phyloP scores from a whole-genome alignment of 2,329 filamentous ascomycete genomes.

The Nannizziopsis arthrosporioides region DNA sequence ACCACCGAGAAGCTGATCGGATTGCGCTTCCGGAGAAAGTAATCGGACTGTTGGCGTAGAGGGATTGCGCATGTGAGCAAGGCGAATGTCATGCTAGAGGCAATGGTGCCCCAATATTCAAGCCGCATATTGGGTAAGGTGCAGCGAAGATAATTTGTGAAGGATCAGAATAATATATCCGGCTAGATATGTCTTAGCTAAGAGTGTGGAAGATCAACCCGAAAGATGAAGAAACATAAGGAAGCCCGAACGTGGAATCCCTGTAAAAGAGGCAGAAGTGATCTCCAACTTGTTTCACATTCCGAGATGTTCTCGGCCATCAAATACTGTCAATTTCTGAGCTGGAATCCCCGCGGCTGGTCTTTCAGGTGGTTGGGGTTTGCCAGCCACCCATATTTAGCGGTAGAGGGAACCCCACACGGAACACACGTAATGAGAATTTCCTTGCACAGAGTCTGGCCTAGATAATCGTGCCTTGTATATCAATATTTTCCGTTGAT shows the following conservation, averaged over 20 bases:
- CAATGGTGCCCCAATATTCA: background rate
- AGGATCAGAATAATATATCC: background rate
- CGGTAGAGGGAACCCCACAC: background rate
- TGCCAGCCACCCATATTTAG: conserved; percentile 9
- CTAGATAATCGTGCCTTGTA: too few relatives aligned
- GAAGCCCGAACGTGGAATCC: too few relatives aligned
- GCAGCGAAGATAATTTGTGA: background rate
- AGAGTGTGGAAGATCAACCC: too few relatives aligned
- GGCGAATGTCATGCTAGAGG: background rate
- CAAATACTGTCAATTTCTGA: too few relatives aligned
- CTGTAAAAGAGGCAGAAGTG: too few relatives aligned
- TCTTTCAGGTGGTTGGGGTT: conserved; percentile 5
- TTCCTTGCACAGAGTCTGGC: background rate
- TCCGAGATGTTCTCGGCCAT: too few relatives aligned
- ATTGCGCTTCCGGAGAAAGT: conserved; percentile 5
- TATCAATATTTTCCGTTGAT: too few relatives aligned
- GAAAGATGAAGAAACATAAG: too few relatives aligned
- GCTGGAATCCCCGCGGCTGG: too few relatives aligned
- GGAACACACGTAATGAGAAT: background rate
- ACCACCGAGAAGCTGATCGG: conserved; percentile 16
- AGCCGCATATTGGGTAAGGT: conserved; percentile 1
- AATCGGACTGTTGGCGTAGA: background rate
- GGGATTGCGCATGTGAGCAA: conserved; percentile 3
- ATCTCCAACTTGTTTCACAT: too few relatives aligned
- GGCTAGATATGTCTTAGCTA: too few relatives aligned